Base-by-base conservation (phyloP, 495 filamentous ascomycete genomes). In the Penicillium cinerascens region DNA sequence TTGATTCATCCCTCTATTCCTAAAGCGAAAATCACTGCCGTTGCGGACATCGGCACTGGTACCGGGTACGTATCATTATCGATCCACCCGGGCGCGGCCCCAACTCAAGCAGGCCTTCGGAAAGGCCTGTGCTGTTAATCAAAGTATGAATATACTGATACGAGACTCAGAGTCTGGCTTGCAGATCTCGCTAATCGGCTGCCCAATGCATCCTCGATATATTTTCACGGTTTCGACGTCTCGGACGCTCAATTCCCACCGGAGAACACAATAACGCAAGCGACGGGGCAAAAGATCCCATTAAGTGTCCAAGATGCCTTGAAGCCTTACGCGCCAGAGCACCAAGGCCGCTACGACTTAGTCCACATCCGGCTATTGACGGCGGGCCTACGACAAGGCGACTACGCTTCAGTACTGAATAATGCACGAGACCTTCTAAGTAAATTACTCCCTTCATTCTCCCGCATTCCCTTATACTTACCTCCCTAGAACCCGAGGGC, bases 31-130 rank as follows among this genome's bases (percentile, higher is more conserved):
- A 44, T 71, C 9, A 43, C 42, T 0, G 29, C 61, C 1, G 47
- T 75, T 15, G 70, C 70, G 7, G 72, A 75, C 35, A 17, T 75
- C 6, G 72, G 60, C 7, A 72, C 70, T 20, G 72, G 72, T 6
- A 73, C 70, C 8, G 72, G 72, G 69, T 72, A 63, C 5, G 52
- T 56, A 11, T 8, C 33, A 23, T 17, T n/a, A 7, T 20, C 38
- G 26, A 18, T 38, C 33, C 35, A 20, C 26, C 10, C 13, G 10
- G n/a, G 36, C 16, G 3, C 36, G n/a, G n/a, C n/a, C n/a, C n/a
- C n/a, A 23, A 23, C 6, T 23, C 2, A 23, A 3, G 22, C 22
- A 23, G 22, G 22, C 6, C 22, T 23, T 23, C 3, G 22, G 3
- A 23, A 23, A 23, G 2, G 22, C 3, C 22, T 6, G 6, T 6